phyloP scores from a whole-genome alignment of 768 basidiomycete species.

The Mrakia blollopis region DNA sequence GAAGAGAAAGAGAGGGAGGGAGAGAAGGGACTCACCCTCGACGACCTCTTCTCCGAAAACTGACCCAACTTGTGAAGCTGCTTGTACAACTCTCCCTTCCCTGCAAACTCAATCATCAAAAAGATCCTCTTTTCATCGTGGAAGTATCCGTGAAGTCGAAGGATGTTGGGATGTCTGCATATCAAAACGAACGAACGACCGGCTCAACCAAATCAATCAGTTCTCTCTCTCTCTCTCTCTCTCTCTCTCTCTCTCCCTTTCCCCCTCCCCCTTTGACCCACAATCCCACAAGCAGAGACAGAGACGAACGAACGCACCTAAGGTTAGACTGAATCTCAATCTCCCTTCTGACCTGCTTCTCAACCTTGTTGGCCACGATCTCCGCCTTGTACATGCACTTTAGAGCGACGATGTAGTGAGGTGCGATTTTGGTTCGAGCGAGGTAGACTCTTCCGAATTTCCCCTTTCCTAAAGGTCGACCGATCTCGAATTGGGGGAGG shows the following conservation, averaged over 20 bases:
- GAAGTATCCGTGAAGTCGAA: slow-evolving; percentile 94
- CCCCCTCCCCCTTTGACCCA: slow-evolving; percentile 92
- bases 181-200: neutral
- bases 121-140: slow-evolving; percentile 97
- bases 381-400: slow-evolving; percentile 97
- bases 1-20: neutral
- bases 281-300: slow-evolving; percentile 68
- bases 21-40: slow-evolving; percentile 47
- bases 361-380: slow-evolving; percentile 81
- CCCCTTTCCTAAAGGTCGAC: slow-evolving; percentile 93
- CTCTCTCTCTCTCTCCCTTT: slow-evolving; percentile 99
- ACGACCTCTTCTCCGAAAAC: slow-evolving; percentile 82
- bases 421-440: slow-evolving; percentile 83
- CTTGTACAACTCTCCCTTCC: slow-evolving; percentile 94
- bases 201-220: neutral
- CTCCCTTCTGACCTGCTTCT: slow-evolving; percentile 94
- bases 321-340: slow-evolving; percentile 98
- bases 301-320: slow-evolving; percentile 45
- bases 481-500: slow-evolving; percentile 83
- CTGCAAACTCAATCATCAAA: slow-evolving; percentile 96
- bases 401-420: slow-evolving; percentile 89
- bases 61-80: slow-evolving; percentile 78
- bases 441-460: slow-evolving; percentile 99
- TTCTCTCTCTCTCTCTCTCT: slow-evolving; percentile 41
- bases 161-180: slow-evolving; percentile 77